Percentiles rank a stretch among this genome's conserved stretches.
These are phyloP conservation scores for Dunaliella primolecta DNA, from an alignment of 139 green algal genomes.

Conservation along the genomic window DNA sequence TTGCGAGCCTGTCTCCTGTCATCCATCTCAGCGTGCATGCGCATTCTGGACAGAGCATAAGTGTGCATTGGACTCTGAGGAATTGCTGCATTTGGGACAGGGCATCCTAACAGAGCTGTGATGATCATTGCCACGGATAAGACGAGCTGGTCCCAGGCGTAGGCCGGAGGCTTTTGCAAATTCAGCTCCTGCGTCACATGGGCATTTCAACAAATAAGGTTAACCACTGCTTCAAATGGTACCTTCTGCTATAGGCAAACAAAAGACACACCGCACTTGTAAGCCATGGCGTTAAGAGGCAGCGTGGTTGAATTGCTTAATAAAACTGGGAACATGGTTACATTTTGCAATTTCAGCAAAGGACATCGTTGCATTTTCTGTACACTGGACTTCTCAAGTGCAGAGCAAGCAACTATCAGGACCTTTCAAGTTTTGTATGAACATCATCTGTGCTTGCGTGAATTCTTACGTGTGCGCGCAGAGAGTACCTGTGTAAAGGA, in stretches of 20 bases:
- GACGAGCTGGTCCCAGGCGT: constrained; percentile 77
- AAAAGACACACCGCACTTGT: too few relatives aligned
- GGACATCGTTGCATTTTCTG: not conserved
- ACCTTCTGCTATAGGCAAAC: not conserved
- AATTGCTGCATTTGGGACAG: constrained; percentile 85
- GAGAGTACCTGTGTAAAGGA: too few relatives aligned
- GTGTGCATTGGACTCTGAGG: constrained; percentile 88
- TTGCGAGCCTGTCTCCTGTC: too few relatives aligned
- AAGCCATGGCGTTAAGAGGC: not conserved
- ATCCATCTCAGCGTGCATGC: too few relatives aligned
- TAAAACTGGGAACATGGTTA: not conserved
- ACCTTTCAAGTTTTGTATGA: too few relatives aligned
- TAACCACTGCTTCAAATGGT: not conserved
- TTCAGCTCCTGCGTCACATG: constrained; percentile 66
- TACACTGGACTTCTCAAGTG: too few relatives aligned
- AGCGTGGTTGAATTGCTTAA: not conserved
- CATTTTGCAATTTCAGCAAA: not conserved
- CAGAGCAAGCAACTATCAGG: too few relatives aligned
- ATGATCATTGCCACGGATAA: constrained; percentile 63
- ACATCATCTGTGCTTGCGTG: too few relatives aligned
- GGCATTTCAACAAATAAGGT: too few relatives aligned
- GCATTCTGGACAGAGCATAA: constrained; percentile 44
- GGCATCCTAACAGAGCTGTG: constrained; percentile 76
- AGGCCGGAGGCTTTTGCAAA: constrained; percentile 62
- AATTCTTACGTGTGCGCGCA: too few relatives aligned